Conservation (phyloP, 768 basidiomycete genomes). For the Suillus fuscotomentosus region DNA sequence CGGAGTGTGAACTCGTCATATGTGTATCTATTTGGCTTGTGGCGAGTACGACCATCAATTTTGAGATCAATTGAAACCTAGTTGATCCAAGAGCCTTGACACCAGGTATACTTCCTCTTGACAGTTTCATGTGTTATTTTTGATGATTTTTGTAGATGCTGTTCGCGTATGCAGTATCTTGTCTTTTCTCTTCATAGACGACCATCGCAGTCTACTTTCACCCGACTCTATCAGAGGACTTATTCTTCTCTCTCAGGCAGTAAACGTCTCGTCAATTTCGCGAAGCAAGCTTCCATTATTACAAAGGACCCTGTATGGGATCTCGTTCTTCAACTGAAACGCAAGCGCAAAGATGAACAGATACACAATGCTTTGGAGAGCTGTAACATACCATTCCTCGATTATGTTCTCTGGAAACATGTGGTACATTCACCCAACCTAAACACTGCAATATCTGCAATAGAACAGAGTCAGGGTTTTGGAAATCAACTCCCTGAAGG, state of each 20-base stretch:
- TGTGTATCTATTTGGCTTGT: conserved; percentile 36
- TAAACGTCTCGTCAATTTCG: conserved; percentile 22
- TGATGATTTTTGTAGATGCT: conserved; percentile 15
- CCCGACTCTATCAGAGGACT: conserved; percentile 1
- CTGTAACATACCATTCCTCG: conserved; percentile 32
- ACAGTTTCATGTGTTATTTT: background rate
- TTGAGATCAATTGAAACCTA: background rate
- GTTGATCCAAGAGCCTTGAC: background rate
- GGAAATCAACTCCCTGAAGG: background rate
- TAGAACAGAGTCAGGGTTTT: conserved; percentile 14
- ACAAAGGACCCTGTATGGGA: conserved; percentile 42
- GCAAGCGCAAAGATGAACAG: conserved; percentile 4
- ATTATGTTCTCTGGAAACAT: conserved; percentile 41
- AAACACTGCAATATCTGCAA: conserved; percentile 24
- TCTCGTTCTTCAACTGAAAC: conserved; percentile 35
- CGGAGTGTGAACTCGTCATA: conserved; percentile 28
- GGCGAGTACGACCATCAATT: conserved; percentile 22
- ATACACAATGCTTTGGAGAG: conserved; percentile 27
- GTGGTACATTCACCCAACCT: conserved; percentile 36
- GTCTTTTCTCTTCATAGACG: conserved; percentile 11
- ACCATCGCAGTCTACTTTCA: background rate
- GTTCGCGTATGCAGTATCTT: conserved; percentile 20
- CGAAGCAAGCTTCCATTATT: conserved; percentile 34
- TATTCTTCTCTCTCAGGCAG: conserved; percentile 22
- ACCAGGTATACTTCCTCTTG: conserved; percentile 4